Evolutionary conservation across 2,329 filamentous ascomycete genomes (phyloP).

Genomic region (Botrytis pseudocinerea): DNA sequence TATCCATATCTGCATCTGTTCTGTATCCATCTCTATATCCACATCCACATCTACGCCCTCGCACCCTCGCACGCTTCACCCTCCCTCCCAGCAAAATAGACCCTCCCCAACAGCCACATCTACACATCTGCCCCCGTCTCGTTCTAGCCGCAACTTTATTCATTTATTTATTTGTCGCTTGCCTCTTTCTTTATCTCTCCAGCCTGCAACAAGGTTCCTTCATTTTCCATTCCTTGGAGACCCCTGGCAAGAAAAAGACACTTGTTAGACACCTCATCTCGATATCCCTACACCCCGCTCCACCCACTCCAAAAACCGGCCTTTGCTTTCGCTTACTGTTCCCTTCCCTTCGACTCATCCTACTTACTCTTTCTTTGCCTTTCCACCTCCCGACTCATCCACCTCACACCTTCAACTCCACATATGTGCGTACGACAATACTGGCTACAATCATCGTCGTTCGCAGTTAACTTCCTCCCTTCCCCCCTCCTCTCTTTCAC

Average conservation of each 20-base stretch:
- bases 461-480: slow-evolving; percentile 38
- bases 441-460: slow-evolving; percentile 37
- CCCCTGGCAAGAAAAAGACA: not conserved
- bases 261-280: slow-evolving; percentile 18
- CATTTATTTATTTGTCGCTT: not conserved
- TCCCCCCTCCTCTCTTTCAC: slow-evolving; percentile 41
- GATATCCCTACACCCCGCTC: slow-evolving; percentile 18
- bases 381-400: slow-evolving; percentile 23
- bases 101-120: not conserved
- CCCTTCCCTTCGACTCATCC: slow-evolving; percentile 24
- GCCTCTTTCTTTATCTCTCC: not conserved
- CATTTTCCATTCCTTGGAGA: not conserved
- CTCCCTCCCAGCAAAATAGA: not conserved
- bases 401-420: slow-evolving; percentile 25
- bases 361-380: slow-evolving; percentile 14
- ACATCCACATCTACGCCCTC: not conserved
- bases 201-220: not conserved
- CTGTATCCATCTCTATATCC: not conserved
- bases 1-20: not conserved
- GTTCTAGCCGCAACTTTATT: not conserved
- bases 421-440: slow-evolving; percentile 34
- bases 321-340: slow-evolving; percentile 8
- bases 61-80: too few species aligned
- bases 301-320: not conserved
- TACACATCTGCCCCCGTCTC: not conserved